These are phyloP conservation scores for Russula emetica DNA, from an alignment of 768 basidiomycete species.

Conservation along the genomic window DNA sequence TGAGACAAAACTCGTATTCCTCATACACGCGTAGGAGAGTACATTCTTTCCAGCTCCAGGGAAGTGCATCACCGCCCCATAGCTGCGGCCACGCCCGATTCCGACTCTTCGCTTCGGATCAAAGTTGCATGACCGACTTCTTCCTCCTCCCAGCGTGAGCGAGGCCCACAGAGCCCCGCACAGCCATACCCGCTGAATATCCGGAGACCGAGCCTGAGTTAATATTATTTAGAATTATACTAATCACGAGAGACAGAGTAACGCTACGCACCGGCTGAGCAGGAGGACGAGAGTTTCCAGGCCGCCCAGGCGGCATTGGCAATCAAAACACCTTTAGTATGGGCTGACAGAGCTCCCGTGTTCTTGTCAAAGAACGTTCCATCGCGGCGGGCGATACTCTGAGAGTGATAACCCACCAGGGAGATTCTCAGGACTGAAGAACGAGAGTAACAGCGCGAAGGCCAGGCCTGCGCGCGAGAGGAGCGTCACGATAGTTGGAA, in stretches of 20 bases:
- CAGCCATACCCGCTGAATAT: conserved; percentile 69
- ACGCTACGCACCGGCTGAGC: conserved; percentile 51
- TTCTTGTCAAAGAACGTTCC: conserved; percentile 63
- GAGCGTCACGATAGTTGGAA: conserved; percentile 75
- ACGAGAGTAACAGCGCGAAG: conserved; percentile 66
- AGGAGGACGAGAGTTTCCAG: conserved; percentile 70
- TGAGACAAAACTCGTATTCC: conserved; percentile 76
- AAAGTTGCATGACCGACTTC: conserved; percentile 57
- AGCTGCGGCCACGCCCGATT: conserved; percentile 23
- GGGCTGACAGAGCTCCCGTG: conserved; percentile 65
- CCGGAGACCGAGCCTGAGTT: conserved; percentile 70
- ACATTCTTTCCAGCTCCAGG: conserved; percentile 76
- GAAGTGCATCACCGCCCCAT: conserved; percentile 41
- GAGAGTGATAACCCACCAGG: conserved; percentile 44
- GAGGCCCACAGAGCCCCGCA: conserved; percentile 80
- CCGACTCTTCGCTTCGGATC: conserved; percentile 46
- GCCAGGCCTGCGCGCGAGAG: conserved; percentile 77
- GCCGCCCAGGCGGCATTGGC: conserved; percentile 80
- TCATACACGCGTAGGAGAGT: conserved; percentile 70
- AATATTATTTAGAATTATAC: neutral
- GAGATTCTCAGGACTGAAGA: conserved; percentile 43
- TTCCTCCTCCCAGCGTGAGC: conserved; percentile 81
- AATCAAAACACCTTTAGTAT: conserved; percentile 73
- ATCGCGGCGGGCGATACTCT: conserved; percentile 54
- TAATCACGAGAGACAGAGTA: neutral